A percentile compares a stretch with the other conserved stretches of the same genome.
Conservation (phyloP, 2,329 filamentous ascomycete species). For the Hirsutella thompsonii region DNA sequence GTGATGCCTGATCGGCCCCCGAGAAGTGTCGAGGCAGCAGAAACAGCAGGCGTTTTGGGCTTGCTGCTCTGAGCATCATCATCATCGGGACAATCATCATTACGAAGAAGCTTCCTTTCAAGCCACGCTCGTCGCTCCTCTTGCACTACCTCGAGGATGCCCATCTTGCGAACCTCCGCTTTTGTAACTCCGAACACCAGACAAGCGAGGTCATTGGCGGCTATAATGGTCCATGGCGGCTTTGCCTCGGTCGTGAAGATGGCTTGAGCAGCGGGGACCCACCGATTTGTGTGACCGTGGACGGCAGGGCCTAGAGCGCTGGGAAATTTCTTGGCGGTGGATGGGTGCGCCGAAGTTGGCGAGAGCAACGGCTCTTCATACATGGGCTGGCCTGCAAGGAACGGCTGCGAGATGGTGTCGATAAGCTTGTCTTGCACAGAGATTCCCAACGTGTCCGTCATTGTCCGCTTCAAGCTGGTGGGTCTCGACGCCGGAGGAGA, state of each 20-base stretch:
- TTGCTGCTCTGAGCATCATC: slow-evolving; percentile 19
- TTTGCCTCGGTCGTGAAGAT: slow-evolving; percentile 94
- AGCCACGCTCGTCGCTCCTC: slow-evolving; percentile 83
- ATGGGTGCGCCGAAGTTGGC: slow-evolving; percentile 26
- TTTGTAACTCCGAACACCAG: slow-evolving; percentile 98
- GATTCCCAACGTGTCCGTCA: slow-evolving; percentile 68
- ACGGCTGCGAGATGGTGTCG: slow-evolving; percentile 76
- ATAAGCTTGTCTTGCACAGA: slow-evolving; percentile 72
- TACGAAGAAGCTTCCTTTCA: slow-evolving; percentile 63
- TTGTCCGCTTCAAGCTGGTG: slow-evolving; percentile 67
- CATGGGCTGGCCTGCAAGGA: slow-evolving; percentile 33
- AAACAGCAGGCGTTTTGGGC: slow-evolving; percentile 21
- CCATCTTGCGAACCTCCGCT: slow-evolving; percentile 85
- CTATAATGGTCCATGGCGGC: slow-evolving; percentile 88
- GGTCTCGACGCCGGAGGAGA: slow-evolving; percentile 46
- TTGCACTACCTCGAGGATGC: slow-evolving; percentile 88
- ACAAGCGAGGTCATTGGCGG: slow-evolving; percentile 92
- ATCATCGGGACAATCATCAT: slow-evolving; percentile 21
- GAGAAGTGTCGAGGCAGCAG: slow-evolving; percentile 41
- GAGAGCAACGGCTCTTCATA: slow-evolving; percentile 27
- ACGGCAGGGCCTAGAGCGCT: slow-evolving; percentile 42
- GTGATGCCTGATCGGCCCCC: slow-evolving; percentile 68
- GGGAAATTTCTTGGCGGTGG: slow-evolving; percentile 29
- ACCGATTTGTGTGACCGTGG: slow-evolving; percentile 84
- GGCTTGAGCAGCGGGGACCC: slow-evolving; percentile 82